A percentile compares a stretch with the other conserved stretches of the same genome.
Conservation (phyloP, 2,329 filamentous ascomycete genomes). For the Diaporthe helianthi region DNA sequence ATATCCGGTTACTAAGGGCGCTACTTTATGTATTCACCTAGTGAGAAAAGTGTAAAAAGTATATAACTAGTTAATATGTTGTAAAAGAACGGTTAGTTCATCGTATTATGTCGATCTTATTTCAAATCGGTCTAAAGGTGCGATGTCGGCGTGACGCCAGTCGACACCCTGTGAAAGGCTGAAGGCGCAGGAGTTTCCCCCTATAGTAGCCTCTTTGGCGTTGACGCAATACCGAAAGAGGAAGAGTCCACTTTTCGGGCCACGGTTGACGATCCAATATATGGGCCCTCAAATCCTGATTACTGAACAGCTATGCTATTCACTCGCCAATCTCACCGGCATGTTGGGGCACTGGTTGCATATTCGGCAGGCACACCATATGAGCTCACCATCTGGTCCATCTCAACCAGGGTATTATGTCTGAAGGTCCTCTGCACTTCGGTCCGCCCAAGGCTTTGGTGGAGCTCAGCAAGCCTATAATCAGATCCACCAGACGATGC, state of each 20-base stretch:
- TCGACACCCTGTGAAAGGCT: not conserved
- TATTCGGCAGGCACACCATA: not conserved
- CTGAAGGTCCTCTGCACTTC: not conserved
- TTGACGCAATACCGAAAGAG: slow-evolving; percentile 14
- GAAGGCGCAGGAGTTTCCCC: not conserved
- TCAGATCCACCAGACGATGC: not conserved
- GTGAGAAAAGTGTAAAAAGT: too few species aligned
- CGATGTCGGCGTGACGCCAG: not conserved
- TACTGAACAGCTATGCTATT: slow-evolving; percentile 7
- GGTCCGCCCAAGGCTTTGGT: not conserved
- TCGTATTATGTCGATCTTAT: not conserved
- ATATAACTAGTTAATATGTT: too few species aligned
- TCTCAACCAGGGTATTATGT: not conserved
- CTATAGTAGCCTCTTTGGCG: not conserved
- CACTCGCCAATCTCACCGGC: not conserved
- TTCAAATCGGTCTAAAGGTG: not conserved
- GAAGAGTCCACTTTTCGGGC: slow-evolving; percentile 7
- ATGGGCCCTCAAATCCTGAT: not conserved
- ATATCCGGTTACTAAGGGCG: too few species aligned
- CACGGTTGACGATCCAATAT: not conserved
- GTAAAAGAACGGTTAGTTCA: too few species aligned
- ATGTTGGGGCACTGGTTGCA: not conserved
- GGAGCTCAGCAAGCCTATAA: not conserved
- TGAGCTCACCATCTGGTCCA: not conserved
- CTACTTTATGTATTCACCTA: too few species aligned